These are phyloP conservation scores for Monosporascus cannonballus DNA, from an alignment of 2,329 filamentous ascomycete species.

Conservation along the genomic window DNA sequence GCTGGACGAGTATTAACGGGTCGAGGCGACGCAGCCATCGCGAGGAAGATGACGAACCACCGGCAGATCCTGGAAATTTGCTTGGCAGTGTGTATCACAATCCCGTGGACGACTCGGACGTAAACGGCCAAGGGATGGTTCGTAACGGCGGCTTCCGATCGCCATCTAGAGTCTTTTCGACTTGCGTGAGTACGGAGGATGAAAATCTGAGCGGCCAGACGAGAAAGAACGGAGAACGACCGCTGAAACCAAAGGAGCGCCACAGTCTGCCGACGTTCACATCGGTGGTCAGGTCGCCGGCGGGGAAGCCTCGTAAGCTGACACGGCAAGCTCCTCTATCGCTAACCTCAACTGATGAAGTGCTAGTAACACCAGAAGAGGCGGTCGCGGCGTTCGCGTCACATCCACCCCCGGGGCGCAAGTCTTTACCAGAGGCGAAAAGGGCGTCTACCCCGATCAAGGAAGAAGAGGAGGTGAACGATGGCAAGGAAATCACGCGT, in stretches of 20 bases:
- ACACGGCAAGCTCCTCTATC: not conserved
- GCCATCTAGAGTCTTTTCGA: conserved; percentile 6
- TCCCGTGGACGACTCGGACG: conserved; percentile 21
- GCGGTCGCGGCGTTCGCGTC: conserved; percentile 15
- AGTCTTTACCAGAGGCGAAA: conserved; percentile 23
- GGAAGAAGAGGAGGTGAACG: conserved; percentile 6
- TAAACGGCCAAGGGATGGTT: conserved; percentile 17
- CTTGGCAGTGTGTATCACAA: conserved; percentile 27
- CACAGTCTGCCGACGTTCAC: conserved; percentile 23
- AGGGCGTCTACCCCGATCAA: conserved; percentile 17
- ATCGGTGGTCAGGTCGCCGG: conserved; percentile 6
- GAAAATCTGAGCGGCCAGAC: conserved; percentile 1
- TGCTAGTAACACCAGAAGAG: conserved; percentile 12
- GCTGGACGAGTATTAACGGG: conserved; percentile 27
- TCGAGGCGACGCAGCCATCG: conserved; percentile 17
- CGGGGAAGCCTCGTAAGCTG: conserved; percentile 11
- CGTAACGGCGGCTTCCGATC: conserved; percentile 10
- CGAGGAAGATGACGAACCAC: conserved; percentile 22
- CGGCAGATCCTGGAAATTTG: conserved; percentile 23
- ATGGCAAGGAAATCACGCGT: conserved; percentile 36
- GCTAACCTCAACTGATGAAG: conserved; percentile 8
- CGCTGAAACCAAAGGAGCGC: conserved; percentile 22
- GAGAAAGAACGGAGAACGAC: conserved; percentile 10
- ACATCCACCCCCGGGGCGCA: conserved; percentile 22
- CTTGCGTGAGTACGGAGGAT: conserved; percentile 9